phyloP scores from a whole-genome alignment of 1,284 basidiomycete genomes.

The Apiotrichum brassicae region DNA sequence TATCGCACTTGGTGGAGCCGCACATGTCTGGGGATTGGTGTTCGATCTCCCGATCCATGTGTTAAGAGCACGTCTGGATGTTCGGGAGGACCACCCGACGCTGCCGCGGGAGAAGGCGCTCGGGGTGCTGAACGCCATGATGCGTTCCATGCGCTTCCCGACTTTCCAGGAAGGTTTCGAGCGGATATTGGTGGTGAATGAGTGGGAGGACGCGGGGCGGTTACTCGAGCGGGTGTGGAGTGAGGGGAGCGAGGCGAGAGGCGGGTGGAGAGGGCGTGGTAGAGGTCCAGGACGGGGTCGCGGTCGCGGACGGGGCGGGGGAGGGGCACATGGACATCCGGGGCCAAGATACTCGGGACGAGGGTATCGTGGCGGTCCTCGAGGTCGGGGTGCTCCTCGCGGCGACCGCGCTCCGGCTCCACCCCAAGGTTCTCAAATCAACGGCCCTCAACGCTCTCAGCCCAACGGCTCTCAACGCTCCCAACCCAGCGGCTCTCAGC shows the following conservation, averaged over 20 bases:
- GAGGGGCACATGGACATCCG: neutral
- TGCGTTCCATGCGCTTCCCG: constrained; percentile 26
- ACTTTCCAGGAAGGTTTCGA: constrained; percentile 10
- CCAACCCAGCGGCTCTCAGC: too few species aligned
- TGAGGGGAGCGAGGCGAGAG: neutral
- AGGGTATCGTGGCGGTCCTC: neutral
- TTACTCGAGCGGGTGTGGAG: neutral
- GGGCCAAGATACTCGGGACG: neutral
- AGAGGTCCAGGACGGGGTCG: too few species aligned
- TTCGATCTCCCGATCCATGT: constrained; percentile 20
- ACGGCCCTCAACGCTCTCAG: too few species aligned
- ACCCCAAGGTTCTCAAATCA: too few species aligned
- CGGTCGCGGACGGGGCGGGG: neutral
- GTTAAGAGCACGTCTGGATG: constrained; percentile 26
- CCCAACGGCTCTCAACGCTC: too few species aligned
- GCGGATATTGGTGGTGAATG: constrained; percentile 4
- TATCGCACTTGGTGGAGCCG: constrained; percentile 24
- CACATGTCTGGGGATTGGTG: constrained; percentile 18
- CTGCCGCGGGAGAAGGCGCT: constrained; percentile 33
- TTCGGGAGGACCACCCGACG: constrained; percentile 38
- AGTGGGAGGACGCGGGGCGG: neutral
- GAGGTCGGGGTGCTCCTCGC: neutral
- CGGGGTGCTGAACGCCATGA: constrained; percentile 37
- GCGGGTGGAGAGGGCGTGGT: neutral
- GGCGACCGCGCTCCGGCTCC: too few species aligned